A percentile compares a stretch with the other conserved stretches of the same genome.
phyloP scores from a whole-genome alignment of 1,284 basidiomycete genomes.

The Mrakiaceae sp. region DNA sequence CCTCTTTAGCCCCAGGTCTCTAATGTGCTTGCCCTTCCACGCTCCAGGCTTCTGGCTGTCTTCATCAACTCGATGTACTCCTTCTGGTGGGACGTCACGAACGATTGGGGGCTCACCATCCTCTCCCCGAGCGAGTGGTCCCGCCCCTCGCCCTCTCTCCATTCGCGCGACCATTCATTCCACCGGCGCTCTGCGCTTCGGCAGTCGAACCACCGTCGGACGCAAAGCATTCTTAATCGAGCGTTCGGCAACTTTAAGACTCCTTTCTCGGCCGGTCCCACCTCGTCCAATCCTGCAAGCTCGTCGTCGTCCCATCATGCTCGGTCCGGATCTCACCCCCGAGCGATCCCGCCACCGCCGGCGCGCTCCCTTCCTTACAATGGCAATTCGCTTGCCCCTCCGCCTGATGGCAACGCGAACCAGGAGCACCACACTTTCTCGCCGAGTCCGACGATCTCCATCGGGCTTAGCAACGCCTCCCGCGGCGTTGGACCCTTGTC shows the following conservation, averaged over 20 bases:
- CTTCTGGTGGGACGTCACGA: conserved; percentile 98
- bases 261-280: not conserved
- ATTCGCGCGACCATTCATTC: conserved; percentile 18
- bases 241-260: conserved; percentile 16
- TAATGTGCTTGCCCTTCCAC: conserved; percentile 3
- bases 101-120: conserved; percentile 90
- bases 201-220: conserved; percentile 12
- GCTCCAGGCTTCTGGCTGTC: conserved; percentile 68
- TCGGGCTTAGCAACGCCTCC: no score
- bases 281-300: conserved; percentile 21
- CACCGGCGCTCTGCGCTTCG: not conserved
- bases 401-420: no score
- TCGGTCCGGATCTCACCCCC: conserved; percentile 10
- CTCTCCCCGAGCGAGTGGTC: conserved; percentile 42
- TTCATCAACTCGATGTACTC: conserved; percentile 85
- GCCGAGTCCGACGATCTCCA: no score
- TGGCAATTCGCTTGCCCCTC: no score
- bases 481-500: not conserved
- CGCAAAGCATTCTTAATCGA: conserved; percentile 16
- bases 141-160: conserved; percentile 21
- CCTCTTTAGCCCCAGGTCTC: not conserved
- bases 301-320: conserved; percentile 4
- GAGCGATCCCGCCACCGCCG: conserved; percentile 7
- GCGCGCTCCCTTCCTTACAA: no score
- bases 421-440: no score